phyloP scores from a whole-genome alignment of 2,329 filamentous ascomycete species.

The Botryosphaeria agaves region DNA sequence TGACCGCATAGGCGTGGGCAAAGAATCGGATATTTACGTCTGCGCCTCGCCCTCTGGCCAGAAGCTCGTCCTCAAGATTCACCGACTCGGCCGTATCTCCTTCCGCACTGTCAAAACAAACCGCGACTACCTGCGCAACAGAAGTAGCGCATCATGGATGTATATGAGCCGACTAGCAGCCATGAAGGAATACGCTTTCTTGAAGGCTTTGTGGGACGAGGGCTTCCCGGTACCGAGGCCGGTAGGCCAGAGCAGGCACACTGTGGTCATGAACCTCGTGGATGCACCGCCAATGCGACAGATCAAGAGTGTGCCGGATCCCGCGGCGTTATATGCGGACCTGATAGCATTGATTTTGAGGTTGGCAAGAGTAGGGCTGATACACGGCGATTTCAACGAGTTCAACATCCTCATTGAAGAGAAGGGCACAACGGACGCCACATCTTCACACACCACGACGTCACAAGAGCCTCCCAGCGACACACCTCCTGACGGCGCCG shows the following conservation, averaged over 20 bases:
- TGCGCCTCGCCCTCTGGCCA: constrained; percentile 64
- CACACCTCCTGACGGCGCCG: constrained; percentile 10
- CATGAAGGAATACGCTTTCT: constrained; percentile 87
- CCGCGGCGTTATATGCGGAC: constrained; percentile 76
- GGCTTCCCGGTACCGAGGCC: constrained; percentile 84
- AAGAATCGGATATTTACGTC: constrained; percentile 94
- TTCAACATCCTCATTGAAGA: constrained; percentile 97
- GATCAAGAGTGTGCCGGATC: constrained; percentile 67
- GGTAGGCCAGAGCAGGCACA: constrained; percentile 78
- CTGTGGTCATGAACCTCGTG: constrained; percentile 87
- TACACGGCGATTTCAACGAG: constrained; percentile 98
- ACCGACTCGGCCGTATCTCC: constrained; percentile 85
- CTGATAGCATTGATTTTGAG: constrained; percentile 73
- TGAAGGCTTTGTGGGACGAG: constrained; percentile 68
- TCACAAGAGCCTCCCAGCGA: background rate
- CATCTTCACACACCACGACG: background rate
- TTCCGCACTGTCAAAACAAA: constrained; percentile 95
- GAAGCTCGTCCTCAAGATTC: constrained; percentile 84
- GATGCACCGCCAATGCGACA: constrained; percentile 86
- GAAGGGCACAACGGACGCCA: constrained; percentile 17
- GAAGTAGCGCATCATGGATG: constrained; percentile 81
- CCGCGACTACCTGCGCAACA: constrained; percentile 81
- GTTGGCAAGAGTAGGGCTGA: constrained; percentile 71
- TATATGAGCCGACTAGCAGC: constrained; percentile 88
- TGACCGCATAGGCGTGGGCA: constrained; percentile 87